Evolutionary conservation across 352 stramenopile genomes (phyloP), one percentile per base, ranked within the genome.

Genomic region (Phytophthora melonis): DNA sequence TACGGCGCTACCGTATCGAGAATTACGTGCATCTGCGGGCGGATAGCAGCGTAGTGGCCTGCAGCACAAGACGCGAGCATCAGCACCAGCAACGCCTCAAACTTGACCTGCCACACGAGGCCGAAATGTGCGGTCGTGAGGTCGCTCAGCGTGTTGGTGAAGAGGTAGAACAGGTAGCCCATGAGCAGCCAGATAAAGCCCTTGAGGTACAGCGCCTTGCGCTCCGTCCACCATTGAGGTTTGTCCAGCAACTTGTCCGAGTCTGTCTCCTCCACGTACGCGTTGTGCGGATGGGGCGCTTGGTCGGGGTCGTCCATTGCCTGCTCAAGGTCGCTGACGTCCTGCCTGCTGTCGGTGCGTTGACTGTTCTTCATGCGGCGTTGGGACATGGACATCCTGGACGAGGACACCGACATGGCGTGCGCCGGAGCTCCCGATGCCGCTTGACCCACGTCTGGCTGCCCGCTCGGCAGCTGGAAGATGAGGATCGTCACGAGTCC

Each of bases 51-150:
- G 41, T 49, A 49, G 41, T 49, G 41, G 0, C 41, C 41, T 3
- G 41, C 41, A 49, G 41, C 41, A 19, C 41, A 49, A 7, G 41
- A 49, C 14, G 41, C 41, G 13, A 49, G 41, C 41, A 49, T 49
- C 41, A 49, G 18, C 16, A 49, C 41, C 14, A 49, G 41, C 41
- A 49, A 49, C 13, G 41, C 41, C 16, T 49, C 41, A 52, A 92
- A 83, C 62, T 92, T 92, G 69, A 92, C 75, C 47, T 92, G 83
- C 84, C 84, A 92, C 50, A 74, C 66, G 53, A 88, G 79, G 43
- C 83, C 84, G 56, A 83, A 88, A 39, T 75, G 73, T 0, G 75
- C 78, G 52, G 80, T 85, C 11, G 81, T 87, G 45, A 80, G 71
- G 23, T 87, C 79, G 14, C 75, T 86, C 58, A 92, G 78, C n/a